A percentile compares a stretch with the other conserved stretches of the same genome.
phyloP scores from a whole-genome alignment of 2,329 filamentous ascomycete species.

The Fusarium nematophilum region DNA sequence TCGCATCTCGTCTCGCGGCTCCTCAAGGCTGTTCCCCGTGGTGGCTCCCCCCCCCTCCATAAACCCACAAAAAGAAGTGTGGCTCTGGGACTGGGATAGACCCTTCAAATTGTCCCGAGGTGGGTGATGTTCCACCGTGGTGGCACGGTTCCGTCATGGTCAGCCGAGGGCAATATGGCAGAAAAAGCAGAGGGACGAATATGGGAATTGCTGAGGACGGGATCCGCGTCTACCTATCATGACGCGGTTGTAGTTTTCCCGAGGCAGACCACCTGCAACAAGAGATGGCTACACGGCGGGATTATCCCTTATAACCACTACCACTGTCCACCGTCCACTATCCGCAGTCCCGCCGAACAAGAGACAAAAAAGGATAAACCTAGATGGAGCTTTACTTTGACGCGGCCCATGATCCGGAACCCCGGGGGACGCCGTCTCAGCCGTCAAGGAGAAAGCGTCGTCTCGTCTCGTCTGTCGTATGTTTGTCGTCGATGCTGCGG shows the following conservation, averaged over 20 bases:
- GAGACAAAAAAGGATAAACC: constrained; percentile 11
- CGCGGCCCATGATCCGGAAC: constrained; percentile 27
- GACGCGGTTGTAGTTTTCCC: too few relatives aligned
- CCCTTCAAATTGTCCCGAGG: constrained; percentile 21
- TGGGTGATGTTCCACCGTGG: too few relatives aligned
- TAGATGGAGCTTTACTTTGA: too few relatives aligned
- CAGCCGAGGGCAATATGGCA: constrained; percentile 36
- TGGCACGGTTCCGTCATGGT: constrained; percentile 37
- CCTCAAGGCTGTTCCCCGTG: constrained; percentile 37
- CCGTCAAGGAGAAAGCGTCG: constrained; percentile 18
- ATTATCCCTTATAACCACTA: too few relatives aligned
- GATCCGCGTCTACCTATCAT: background rate
- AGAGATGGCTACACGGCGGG: too few relatives aligned
- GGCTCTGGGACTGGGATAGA: constrained; percentile 10
- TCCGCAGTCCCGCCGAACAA: background rate
- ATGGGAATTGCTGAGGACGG: constrained; percentile 3
- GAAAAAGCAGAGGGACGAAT: constrained; percentile 21
- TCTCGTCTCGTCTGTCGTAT: constrained; percentile 10
- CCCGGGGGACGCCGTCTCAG: too few relatives aligned
- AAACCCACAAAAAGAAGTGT: constrained; percentile 17
- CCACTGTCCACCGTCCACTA: too few relatives aligned
- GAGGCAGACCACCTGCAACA: too few relatives aligned
- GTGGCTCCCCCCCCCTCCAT: constrained; percentile 21
- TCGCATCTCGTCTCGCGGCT: constrained; percentile 38
- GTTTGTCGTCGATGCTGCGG: constrained; percentile 4